A percentile compares a stretch with the other conserved stretches of the same genome.
Evolutionary conservation across 2,329 filamentous ascomycete genomes (phyloP).

Genomic region (Aspergillus sergii): DNA sequence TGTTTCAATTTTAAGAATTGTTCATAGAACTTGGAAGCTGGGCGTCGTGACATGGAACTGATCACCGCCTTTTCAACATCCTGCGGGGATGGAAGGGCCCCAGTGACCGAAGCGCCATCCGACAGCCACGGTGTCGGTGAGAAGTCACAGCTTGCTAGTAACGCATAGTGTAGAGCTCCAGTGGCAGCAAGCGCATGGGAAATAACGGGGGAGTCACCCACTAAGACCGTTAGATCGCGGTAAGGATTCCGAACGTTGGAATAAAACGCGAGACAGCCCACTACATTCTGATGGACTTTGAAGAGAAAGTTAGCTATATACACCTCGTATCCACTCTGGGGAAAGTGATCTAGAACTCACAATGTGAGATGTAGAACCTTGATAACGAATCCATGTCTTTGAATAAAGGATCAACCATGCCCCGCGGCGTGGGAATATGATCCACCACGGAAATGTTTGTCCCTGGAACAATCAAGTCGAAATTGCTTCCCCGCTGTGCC

Average conservation of each 20-base stretch:
- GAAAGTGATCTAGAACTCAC: constrained; percentile 28
- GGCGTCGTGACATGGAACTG: constrained; percentile 34
- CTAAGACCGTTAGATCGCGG: constrained; percentile 51
- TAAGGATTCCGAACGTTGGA: constrained; percentile 52
- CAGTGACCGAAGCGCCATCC: constrained; percentile 17
- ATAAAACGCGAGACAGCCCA: constrained; percentile 51
- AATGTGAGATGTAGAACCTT: constrained; percentile 52
- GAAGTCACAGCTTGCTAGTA: constrained; percentile 38
- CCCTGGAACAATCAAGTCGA: constrained; percentile 1
- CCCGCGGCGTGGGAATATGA: constrained; percentile 37
- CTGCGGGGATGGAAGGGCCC: constrained; percentile 24
- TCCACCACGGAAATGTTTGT: constrained; percentile 12
- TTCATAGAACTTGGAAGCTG: constrained; percentile 39
- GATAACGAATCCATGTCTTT: constrained; percentile 48
- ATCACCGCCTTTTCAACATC: constrained; percentile 33
- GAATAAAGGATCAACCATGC: constrained; percentile 50
- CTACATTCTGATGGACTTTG: constrained; percentile 42
- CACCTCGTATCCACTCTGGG: neutral
- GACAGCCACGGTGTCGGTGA: constrained; percentile 38
- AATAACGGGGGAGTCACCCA: constrained; percentile 48
- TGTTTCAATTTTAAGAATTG: constrained; percentile 53
- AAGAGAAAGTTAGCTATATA: constrained; percentile 19
- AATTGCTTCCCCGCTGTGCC: constrained; percentile 1
- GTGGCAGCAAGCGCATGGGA: constrained; percentile 52
- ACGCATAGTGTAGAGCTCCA: constrained; percentile 52